Evolutionary conservation across 768 basidiomycete genomes (phyloP).

Genomic region (Chiua virens): DNA sequence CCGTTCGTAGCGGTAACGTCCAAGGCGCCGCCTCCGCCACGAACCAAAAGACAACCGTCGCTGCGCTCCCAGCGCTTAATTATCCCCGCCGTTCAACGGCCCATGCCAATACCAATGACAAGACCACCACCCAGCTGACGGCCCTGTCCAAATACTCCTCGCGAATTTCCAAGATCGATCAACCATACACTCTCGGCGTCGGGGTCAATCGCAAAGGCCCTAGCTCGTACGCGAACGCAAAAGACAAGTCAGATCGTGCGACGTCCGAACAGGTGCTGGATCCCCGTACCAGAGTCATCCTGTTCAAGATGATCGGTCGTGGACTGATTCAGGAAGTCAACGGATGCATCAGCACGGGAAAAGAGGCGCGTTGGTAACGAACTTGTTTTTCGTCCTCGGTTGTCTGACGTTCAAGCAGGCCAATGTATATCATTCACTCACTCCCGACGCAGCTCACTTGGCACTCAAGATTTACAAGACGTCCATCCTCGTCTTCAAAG

Average conservation of each 20-base stretch:
- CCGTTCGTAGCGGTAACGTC: slow-evolving; percentile 72
- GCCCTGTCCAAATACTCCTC: slow-evolving; percentile 77
- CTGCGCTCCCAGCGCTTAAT: slow-evolving; percentile 70
- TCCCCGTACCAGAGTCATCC: slow-evolving; percentile 87
- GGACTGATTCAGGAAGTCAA: slow-evolving; percentile 89
- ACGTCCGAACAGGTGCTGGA: slow-evolving; percentile 97
- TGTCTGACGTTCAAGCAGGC: slow-evolving; percentile 53
- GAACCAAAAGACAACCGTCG: slow-evolving; percentile 50
- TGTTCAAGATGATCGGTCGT: slow-evolving; percentile 95
- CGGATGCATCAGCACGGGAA: slow-evolving; percentile 96
- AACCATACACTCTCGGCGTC: slow-evolving; percentile 63
- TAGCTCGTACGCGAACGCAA: slow-evolving; percentile 80
- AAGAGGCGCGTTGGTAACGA: slow-evolving; percentile 66
- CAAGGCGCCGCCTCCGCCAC: slow-evolving; percentile 56
- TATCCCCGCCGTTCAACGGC: slow-evolving; percentile 45
- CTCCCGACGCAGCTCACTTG: slow-evolving; percentile 55
- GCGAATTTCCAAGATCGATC: slow-evolving; percentile 70
- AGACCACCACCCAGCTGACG: slow-evolving; percentile 69
- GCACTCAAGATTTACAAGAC: slow-evolving; percentile 99
- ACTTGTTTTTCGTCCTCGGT: neutral
- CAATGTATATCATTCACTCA: slow-evolving; percentile 92
- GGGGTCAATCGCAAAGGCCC: slow-evolving; percentile 93
- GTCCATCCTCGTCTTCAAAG: slow-evolving; percentile 95
- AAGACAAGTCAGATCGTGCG: slow-evolving; percentile 96
- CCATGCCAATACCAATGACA: slow-evolving; percentile 46